Evolutionary conservation across 1,284 basidiomycete genomes (phyloP).

Genomic region (Coniophora puteana): DNA sequence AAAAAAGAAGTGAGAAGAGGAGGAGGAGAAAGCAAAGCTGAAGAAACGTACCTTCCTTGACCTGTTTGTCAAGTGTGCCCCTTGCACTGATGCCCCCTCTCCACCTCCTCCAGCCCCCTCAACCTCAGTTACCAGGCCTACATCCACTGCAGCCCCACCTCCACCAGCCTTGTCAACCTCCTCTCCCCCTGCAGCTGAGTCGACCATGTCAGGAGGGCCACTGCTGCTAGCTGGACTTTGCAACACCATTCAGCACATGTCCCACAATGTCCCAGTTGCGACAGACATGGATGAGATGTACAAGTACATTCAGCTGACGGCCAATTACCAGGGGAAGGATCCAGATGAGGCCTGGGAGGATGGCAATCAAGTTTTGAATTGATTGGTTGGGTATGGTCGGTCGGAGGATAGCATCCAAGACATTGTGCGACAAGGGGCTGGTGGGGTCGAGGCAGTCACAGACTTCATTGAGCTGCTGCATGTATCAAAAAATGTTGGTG

Average conservation of each 20-base stretch:
- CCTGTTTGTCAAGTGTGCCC: neutral
- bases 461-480: neutral
- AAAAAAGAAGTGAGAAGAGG: neutral
- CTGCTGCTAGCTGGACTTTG: neutral
- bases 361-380: neutral
- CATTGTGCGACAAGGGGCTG: neutral
- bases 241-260: neutral
- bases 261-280: neutral
- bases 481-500: neutral
- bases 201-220: neutral
- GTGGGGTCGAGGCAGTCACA: neutral
- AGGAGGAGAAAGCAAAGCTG: neutral
- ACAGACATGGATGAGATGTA: too few species aligned
- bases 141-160: too few species aligned
- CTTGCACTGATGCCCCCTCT: neutral
- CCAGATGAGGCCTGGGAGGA: neutral
- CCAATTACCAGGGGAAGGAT: too few species aligned
- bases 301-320: too few species aligned
- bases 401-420: neutral
- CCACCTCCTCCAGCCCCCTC: neutral
- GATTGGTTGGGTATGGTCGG: neutral
- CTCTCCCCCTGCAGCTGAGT: neutral
- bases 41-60: neutral
- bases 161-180: neutral
- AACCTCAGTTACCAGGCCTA: neutral